A percentile compares a stretch with the other conserved stretches of the same genome.
Conservation (phyloP, 2,329 filamentous ascomycete genomes). For the Chaetomiaceae sp. region DNA sequence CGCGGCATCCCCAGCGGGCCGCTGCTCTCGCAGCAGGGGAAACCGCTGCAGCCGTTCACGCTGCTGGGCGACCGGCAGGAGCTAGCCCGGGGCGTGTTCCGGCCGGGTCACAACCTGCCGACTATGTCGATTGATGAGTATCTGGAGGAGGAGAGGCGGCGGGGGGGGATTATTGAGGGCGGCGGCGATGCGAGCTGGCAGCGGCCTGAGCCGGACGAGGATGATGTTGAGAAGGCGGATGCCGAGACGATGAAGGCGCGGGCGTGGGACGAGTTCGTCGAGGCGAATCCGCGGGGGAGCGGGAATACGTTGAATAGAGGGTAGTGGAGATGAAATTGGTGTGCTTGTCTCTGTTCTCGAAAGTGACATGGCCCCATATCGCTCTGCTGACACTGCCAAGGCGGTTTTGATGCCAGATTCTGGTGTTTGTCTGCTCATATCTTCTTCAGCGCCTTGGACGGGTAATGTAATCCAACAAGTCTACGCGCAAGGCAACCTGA, state of each 20-base stretch:
- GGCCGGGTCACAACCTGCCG: constrained; percentile 83
- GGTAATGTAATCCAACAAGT: no score
- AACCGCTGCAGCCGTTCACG: constrained; percentile 86
- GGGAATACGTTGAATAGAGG: constrained; percentile 82
- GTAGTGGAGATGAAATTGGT: no score
- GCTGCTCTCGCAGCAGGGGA: constrained; percentile 70
- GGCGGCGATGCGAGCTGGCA: constrained; percentile 70
- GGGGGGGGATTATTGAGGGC: constrained; percentile 86
- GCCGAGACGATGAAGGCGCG: constrained; percentile 88
- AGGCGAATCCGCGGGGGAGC: constrained; percentile 78
- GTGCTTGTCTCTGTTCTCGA: no score
- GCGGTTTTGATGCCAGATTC: no score
- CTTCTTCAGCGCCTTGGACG: no score
- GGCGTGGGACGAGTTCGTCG: constrained; percentile 90
- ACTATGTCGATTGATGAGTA: constrained; percentile 99
- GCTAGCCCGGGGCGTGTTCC: constrained; percentile 74
- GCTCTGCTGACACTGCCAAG: no score
- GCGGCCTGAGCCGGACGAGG: constrained; percentile 73
- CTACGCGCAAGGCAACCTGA: no score
- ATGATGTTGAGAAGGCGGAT: constrained; percentile 82
- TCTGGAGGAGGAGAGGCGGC: constrained; percentile 77
- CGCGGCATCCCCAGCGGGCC: constrained; percentile 51
- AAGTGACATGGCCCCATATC: no score
- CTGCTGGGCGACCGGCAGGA: constrained; percentile 71
- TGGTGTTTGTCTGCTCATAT: no score